These are phyloP conservation scores for Euryodendron excelsum DNA, from an alignment of 148 eudicot species.

Conservation along the genomic window DNA sequence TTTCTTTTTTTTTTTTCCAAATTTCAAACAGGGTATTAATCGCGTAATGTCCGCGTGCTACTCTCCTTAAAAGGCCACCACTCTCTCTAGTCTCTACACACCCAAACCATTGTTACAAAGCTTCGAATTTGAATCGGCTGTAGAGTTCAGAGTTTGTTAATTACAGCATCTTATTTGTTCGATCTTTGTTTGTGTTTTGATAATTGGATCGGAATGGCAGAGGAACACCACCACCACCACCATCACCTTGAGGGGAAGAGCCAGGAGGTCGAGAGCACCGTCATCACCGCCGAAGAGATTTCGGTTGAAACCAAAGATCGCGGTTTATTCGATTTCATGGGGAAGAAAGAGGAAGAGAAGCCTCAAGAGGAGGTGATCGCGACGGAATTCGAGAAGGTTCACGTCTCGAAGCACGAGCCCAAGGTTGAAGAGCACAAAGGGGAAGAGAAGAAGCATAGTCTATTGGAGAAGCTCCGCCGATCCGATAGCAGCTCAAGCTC, in stretches of 20 bases:
- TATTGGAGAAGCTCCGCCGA: conserved; percentile 51
- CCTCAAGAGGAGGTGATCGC: conserved; percentile 36
- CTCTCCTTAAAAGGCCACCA: background rate
- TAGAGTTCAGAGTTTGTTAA: too few relatives aligned
- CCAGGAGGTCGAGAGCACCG: conserved; percentile 19
- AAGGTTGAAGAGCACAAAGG: conserved; percentile 21
- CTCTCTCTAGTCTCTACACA: background rate
- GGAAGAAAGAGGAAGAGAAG: conserved; percentile 51
- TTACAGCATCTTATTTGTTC: too few relatives aligned
- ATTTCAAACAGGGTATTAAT: background rate
- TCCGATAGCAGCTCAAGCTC: conserved; percentile 56
- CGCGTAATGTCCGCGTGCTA: background rate
- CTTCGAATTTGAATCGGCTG: background rate
- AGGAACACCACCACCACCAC: conserved; percentile 20
- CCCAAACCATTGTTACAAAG: background rate
- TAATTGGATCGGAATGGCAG: conserved; percentile 36
- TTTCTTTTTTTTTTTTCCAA: background rate
- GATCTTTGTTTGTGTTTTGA: background rate
- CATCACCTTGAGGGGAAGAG: background rate
- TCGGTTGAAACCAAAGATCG: conserved; percentile 50
- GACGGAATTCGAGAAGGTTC: conserved; percentile 54
- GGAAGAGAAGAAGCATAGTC: conserved; percentile 33
- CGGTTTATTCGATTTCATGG: conserved; percentile 60
- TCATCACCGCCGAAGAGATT: conserved; percentile 16
- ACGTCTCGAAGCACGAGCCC: conserved; percentile 40